Base-by-base conservation (phyloP, 768 basidiomycete species). In the Dentipellis sp. region DNA sequence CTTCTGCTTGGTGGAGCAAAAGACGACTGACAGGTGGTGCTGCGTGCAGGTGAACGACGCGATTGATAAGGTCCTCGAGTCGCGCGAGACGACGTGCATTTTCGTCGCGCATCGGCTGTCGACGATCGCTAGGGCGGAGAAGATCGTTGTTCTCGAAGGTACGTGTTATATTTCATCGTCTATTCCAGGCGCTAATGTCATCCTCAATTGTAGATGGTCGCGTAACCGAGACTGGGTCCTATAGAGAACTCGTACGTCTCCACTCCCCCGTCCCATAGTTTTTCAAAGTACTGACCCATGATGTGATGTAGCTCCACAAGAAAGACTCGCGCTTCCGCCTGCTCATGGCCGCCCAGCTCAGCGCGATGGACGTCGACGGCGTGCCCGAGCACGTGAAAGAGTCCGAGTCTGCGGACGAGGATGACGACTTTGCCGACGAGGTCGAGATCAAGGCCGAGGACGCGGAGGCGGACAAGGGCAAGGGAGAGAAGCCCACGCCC, bases 141-240 rank as follows among this genome's bases (percentile, higher is more conserved):
- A 89, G 40, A 90, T 97, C 47, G 89, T 91, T 6, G 92, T 97
- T 17, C 76, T 97, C 17, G 92, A 97, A 73, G 86, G 85, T 85
- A 49, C n/a, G 71, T 62, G 47, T n/a, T n/a, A n/a, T n/a, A n/a
- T n/a, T n/a, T n/a, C n/a, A n/a, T n/a, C n/a, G n/a, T n/a, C n/a
- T n/a, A n/a, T 17, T 48, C 29, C 23, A n/a, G 35, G 21, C 45
- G 52, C 19, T 22, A 17, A 38, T 11, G 7, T 56, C 40, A n/a
- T 29, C 3, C 29, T 22, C 3, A 10, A 50, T 19, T 10, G 8
- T 56, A 86, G 85, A 84, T 58, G 93, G 92, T 2, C 77, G 74
- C 52, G 87, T 95, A 55, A 80, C 84, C 1, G 93, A 95, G 69
- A 80, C 84, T 17, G 93, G 93, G 23, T 81, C 84, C 40, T 95